phyloP scores from a whole-genome alignment of 331 rosid genomes.

The Erythrophleum ivorense region DNA sequence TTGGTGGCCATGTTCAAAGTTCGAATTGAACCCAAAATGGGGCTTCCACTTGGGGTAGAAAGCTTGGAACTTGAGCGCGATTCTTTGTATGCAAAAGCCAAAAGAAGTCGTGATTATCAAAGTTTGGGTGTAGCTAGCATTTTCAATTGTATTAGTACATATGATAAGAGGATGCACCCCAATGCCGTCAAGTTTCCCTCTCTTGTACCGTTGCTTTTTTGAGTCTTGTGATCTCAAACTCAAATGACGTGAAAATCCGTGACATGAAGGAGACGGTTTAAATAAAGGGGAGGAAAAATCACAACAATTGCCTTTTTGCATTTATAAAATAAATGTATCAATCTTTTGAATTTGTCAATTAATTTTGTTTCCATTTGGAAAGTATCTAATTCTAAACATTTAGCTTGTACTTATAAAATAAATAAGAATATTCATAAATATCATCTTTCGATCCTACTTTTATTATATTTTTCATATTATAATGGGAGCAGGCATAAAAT shows the following conservation, averaged over 20 bases:
- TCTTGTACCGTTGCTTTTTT: conserved; percentile 37
- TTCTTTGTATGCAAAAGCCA: conserved; percentile 19
- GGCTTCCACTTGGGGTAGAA: conserved; percentile 16
- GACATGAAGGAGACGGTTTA: conserved; percentile 47
- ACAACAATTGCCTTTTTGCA: not conserved
- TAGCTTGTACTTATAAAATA: too few relatives aligned
- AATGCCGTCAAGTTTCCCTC: conserved; percentile 33
- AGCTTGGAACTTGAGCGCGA: conserved; percentile 20
- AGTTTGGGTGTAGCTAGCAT: too few relatives aligned
- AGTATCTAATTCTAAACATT: too few relatives aligned
- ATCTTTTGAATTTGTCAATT: not conserved
- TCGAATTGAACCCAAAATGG: conserved; percentile 27
- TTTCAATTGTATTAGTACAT: conserved; percentile 8
- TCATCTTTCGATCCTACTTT: too few relatives aligned
- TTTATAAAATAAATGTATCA: not conserved
- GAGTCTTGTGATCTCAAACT: conserved; percentile 10
- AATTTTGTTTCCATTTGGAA: not conserved
- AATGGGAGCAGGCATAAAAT: too few relatives aligned
- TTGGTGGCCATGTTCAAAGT: conserved; percentile 61
- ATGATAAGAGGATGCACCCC: conserved; percentile 35
- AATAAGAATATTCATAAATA: too few relatives aligned
- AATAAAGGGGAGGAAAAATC: not conserved
- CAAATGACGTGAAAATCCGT: conserved; percentile 47
- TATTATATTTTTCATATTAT: too few relatives aligned
- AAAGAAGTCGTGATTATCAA: conserved; percentile 4